A percentile compares a stretch with the other conserved stretches of the same genome.
Conservation (phyloP, 2,329 filamentous ascomycete species). For the Aureobasidium sp. region DNA sequence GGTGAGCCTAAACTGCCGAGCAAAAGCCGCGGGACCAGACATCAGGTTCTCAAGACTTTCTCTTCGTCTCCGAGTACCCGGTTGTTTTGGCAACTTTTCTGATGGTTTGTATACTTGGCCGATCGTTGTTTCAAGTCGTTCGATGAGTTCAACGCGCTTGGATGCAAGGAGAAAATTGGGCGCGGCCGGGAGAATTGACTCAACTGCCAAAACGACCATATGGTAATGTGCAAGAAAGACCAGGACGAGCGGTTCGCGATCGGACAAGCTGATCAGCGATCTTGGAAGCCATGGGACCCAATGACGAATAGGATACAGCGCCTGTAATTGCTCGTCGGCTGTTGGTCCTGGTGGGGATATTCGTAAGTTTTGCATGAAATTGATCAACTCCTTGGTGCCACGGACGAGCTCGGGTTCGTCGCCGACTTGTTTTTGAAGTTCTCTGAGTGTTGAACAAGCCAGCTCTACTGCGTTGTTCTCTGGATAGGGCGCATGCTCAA, state of each 20-base stretch:
- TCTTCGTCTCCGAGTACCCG: neutral
- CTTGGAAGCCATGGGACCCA: slow-evolving; percentile 7
- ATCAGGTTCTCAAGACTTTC: neutral
- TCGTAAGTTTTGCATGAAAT: slow-evolving; percentile 8
- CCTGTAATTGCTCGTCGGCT: neutral
- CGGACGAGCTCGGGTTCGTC: slow-evolving; percentile 4
- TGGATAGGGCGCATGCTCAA: neutral
- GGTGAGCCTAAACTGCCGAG: neutral
- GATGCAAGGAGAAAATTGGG: neutral
- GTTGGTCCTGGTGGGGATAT: slow-evolving; percentile 1
- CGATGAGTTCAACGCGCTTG: slow-evolving; percentile 3
- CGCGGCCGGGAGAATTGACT: slow-evolving; percentile 1
- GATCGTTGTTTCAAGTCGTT: neutral
- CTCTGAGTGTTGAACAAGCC: neutral
- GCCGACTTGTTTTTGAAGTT: neutral
- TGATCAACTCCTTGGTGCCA: slow-evolving; percentile 6
- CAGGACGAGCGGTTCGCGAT: neutral
- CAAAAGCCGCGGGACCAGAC: slow-evolving; percentile 3
- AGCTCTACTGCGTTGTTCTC: neutral
- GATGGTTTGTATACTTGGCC: neutral
- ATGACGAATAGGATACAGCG: slow-evolving; percentile 7
- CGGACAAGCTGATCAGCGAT: neutral
- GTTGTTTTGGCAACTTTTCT: neutral
- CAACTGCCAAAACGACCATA: slow-evolving; percentile 8
- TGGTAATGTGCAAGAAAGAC: slow-evolving; percentile 8